Percentiles rank a stretch among this genome's conserved stretches.
These are phyloP conservation scores for Leptographium radiaticola DNA, from an alignment of 2,329 filamentous ascomycete genomes.

Conservation along the genomic window DNA sequence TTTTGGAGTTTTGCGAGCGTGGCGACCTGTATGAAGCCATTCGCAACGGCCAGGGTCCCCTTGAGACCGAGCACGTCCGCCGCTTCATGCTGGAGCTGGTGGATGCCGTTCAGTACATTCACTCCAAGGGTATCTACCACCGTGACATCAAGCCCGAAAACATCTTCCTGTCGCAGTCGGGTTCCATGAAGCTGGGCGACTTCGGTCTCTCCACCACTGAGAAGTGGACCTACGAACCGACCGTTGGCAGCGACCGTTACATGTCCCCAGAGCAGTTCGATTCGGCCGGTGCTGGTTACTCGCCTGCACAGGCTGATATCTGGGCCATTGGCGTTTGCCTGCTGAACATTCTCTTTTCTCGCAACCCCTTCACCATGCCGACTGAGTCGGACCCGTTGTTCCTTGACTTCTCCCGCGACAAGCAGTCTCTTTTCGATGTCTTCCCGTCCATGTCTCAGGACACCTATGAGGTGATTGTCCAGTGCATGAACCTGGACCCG, in stretches of 20 bases:
- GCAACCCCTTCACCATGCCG: constrained; percentile 88
- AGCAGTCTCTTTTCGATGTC: constrained; percentile 92
- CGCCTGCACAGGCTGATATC: constrained; percentile 82
- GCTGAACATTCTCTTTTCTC: constrained; percentile 90
- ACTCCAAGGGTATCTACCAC: constrained; percentile 83
- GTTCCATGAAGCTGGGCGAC: constrained; percentile 90
- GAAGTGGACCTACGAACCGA: constrained; percentile 80
- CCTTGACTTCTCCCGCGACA: constrained; percentile 83
- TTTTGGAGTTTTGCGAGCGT: constrained; percentile 88
- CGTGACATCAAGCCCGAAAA: constrained; percentile 99
- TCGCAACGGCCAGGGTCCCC: constrained; percentile 69
- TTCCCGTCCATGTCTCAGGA: constrained; percentile 98
- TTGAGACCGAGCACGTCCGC: constrained; percentile 92
- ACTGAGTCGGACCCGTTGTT: constrained; percentile 87
- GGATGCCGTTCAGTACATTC: constrained; percentile 79
- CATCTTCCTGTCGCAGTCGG: constrained; percentile 81
- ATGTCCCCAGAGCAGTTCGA: constrained; percentile 99
- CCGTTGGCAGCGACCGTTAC: constrained; percentile 94
- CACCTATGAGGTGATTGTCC: constrained; percentile 83
- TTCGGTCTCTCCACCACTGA: constrained; percentile 88
- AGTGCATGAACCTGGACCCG: constrained; percentile 86
- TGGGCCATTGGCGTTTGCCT: constrained; percentile 97
- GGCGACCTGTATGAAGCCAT: constrained; percentile 98
- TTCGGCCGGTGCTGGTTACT: constrained; percentile 75
- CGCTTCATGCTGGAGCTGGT: constrained; percentile 95